phyloP scores from a whole-genome alignment of 441 rosid species.

The Populus tomentosa region DNA sequence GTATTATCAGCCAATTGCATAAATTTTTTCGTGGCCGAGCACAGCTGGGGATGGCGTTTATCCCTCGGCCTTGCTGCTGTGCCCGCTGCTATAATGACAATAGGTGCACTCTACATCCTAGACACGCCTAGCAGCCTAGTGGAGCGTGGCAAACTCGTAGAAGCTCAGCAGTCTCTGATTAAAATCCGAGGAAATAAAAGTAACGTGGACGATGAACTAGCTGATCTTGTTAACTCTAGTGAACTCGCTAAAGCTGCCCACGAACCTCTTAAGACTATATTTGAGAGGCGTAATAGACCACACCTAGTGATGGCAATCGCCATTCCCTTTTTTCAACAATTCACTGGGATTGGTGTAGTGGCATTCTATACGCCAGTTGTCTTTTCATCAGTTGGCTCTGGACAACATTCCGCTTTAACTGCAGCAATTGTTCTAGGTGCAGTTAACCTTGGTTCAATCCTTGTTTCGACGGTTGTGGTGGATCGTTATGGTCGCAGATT shows the following conservation, averaged over 20 bases:
- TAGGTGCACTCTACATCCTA: slow-evolving; percentile 56
- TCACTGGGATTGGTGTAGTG: slow-evolving; percentile 65
- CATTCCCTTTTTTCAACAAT: slow-evolving; percentile 65
- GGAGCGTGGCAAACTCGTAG: slow-evolving; percentile 49
- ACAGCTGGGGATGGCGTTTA: slow-evolving; percentile 9
- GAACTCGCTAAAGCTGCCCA: slow-evolving; percentile 40
- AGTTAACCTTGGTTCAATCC: slow-evolving; percentile 55
- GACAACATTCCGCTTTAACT: slow-evolving; percentile 53
- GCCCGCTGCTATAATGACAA: slow-evolving; percentile 67
- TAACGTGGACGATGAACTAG: slow-evolving; percentile 46
- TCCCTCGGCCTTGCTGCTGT: slow-evolving; percentile 63
- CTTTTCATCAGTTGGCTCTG: slow-evolving; percentile 73
- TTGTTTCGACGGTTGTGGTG: slow-evolving; percentile 54
- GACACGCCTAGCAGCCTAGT: slow-evolving; percentile 78
- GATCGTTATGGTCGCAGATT: slow-evolving; percentile 69
- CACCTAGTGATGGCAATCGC: slow-evolving; percentile 64
- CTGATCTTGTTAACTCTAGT: slow-evolving; percentile 43
- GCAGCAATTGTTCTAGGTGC: slow-evolving; percentile 56
- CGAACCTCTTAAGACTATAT: slow-evolving; percentile 51
- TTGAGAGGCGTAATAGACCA: slow-evolving; percentile 61
- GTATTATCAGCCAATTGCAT: too few relatives aligned
- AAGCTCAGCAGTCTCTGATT: slow-evolving; percentile 48
- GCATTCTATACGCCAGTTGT: slow-evolving; percentile 78
- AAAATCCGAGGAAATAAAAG: slow-evolving; percentile 42
- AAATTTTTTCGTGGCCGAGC: too few relatives aligned